Evolutionary conservation across 805 yeast species (phyloP), one percentile per base, ranked within the genome.

Genomic region (Saturnispora zaruensis): DNA sequence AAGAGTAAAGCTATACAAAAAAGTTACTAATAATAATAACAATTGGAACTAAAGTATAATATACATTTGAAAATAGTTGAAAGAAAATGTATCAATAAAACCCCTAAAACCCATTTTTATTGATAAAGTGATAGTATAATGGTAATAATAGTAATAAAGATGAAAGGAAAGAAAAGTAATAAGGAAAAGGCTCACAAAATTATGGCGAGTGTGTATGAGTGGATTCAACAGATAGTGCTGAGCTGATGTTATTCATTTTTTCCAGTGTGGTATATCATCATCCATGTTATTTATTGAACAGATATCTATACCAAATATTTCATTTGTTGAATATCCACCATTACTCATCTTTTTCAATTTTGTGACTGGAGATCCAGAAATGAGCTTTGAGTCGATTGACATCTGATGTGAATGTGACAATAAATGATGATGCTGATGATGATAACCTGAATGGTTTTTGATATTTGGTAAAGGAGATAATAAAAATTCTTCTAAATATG

Each of bases 401-500:
- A 26, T 6, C 24, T 32, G n/a, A 5, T 30, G 16, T 13, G 32
- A 24, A 24, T 34, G 30, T 14, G 28, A 36, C 6, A 28, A 34
- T 21, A 41, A n/a, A 26, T 41, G 44, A 40, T 24, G 28, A 41
- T 41, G 44, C 5, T 24, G 28, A 25, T 41, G 33, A 24, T 16
- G 32, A 41, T 25, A n/a, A n/a, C n/a, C 7, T 20, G 26, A 36
- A 36, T 32, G 36, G 13, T 34, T 28, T 13, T 24, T 26, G 13
- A 24, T 18, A 24, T 46, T 51, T 6, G 56, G 54, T 28, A 55
- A 65, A 48, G 79, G 78, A 21, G 83, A 77, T 38, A 79, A 75
- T 56, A 81, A 79, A 59, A 82, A 82, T 57, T 82, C 87, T 52
- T 82, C 87, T 50, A 81, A 67, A 57, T 78, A 79, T 2, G 81